Conservation (phyloP, 78 protist genomes). For the Capsaspora owczarzaki region DNA sequence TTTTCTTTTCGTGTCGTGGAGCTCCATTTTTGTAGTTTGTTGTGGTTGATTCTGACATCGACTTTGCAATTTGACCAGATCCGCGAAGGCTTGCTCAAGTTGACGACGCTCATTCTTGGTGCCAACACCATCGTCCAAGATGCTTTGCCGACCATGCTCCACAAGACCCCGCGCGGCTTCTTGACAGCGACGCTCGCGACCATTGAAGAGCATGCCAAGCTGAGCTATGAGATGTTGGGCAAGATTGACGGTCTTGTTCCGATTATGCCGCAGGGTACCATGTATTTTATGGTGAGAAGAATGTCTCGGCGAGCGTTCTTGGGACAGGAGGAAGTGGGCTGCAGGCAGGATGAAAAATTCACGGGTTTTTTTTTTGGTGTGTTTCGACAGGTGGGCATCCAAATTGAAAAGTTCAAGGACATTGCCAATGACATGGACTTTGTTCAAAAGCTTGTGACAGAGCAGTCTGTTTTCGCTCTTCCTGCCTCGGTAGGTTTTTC, state of each 20-base stretch:
- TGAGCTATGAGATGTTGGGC: conserved; percentile 26
- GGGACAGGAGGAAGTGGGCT: too few relatives aligned
- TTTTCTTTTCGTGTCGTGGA: too few relatives aligned
- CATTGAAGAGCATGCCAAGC: conserved; percentile 36
- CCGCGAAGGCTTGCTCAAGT: neutral
- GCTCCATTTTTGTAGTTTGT: too few relatives aligned
- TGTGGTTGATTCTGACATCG: too few relatives aligned
- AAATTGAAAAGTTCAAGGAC: conserved; percentile 38
- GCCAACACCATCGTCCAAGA: conserved; percentile 69
- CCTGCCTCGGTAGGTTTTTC: conserved; percentile 46
- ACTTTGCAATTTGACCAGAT: too few relatives aligned
- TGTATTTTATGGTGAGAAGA: conserved; percentile 68
- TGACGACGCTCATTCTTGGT: neutral
- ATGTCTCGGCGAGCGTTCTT: neutral
- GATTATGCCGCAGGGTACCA: conserved; percentile 73
- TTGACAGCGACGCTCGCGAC: neutral
- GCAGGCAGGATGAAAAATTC: too few relatives aligned
- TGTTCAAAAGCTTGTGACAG: conserved; percentile 46
- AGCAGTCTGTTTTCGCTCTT: conserved; percentile 66
- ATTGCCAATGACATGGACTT: conserved; percentile 55
- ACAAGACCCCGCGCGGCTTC: conserved; percentile 29
- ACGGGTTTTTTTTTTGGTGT: neutral
- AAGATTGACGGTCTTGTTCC: conserved; percentile 53
- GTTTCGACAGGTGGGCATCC: conserved; percentile 42
- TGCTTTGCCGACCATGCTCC: conserved; percentile 50